These are phyloP conservation scores for Boletus reticuloceps DNA, from an alignment of 768 basidiomycete species.

Conservation along the genomic window DNA sequence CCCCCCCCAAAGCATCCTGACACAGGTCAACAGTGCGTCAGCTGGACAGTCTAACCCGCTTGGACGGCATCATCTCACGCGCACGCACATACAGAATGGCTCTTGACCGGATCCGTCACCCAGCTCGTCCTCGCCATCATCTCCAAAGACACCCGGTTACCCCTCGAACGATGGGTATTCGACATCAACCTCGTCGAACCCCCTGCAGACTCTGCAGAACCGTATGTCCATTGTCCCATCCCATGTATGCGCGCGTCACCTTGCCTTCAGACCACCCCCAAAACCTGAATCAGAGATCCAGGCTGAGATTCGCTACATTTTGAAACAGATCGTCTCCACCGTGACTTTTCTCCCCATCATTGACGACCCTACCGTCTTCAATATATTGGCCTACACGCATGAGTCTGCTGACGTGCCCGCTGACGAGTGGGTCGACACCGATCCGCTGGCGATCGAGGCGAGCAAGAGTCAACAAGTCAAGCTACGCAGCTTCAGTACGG, in stretches of 20 bases:
- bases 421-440: slow-evolving; percentile 95
- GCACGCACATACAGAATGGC: slow-evolving; percentile 66
- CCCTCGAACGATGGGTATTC: slow-evolving; percentile 98
- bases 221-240: slow-evolving; percentile 40
- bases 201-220: slow-evolving; percentile 45
- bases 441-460: slow-evolving; percentile 88
- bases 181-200: slow-evolving; percentile 84
- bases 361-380: slow-evolving; percentile 94
- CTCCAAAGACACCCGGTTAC: slow-evolving; percentile 86
- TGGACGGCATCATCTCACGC: not conserved
- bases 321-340: slow-evolving; percentile 97
- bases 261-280: slow-evolving; percentile 41
- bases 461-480: slow-evolving; percentile 93
- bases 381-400: slow-evolving; percentile 93
- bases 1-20: slow-evolving; percentile 70
- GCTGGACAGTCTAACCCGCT: too few relatives aligned
- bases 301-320: slow-evolving; percentile 94
- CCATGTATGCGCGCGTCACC: slow-evolving; percentile 1
- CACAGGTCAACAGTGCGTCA: slow-evolving; percentile 80
- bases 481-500: slow-evolving; percentile 94
- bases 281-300: slow-evolving; percentile 90
- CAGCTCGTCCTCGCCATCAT: slow-evolving; percentile 95
- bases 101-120: slow-evolving; percentile 87
- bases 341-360: slow-evolving; percentile 96
- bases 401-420: slow-evolving; percentile 90